Conservation (phyloP, 1,284 basidiomycete species). For the Coniferiporia weirii region DNA sequence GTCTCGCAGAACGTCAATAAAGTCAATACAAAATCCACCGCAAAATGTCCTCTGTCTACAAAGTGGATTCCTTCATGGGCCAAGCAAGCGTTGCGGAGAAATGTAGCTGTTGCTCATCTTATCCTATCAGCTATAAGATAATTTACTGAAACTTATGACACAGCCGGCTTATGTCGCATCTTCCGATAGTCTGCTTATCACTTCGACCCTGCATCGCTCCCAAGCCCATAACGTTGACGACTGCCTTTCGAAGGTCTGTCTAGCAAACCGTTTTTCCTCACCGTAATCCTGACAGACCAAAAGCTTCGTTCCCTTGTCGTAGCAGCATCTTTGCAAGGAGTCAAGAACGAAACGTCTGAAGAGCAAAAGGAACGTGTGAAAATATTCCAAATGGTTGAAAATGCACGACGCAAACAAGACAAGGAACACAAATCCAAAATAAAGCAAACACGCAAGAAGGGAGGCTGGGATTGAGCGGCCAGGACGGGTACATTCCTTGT, state of each 20-base stretch:
- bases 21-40: constrained; percentile 70
- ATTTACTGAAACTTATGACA: neutral
- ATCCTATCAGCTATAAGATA: neutral
- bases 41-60: constrained; percentile 50
- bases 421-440: constrained; percentile 47
- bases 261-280: neutral
- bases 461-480: constrained; percentile 24
- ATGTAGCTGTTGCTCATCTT: constrained; percentile 37
- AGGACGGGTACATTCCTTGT: neutral
- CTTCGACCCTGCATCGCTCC: constrained; percentile 64
- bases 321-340: constrained; percentile 38
- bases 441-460: constrained; percentile 34
- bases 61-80: constrained; percentile 72
- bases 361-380: constrained; percentile 52
- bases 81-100: constrained; percentile 39
- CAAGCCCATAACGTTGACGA: constrained; percentile 71
- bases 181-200: constrained; percentile 57
- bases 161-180: constrained; percentile 65
- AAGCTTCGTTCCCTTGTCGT: constrained; percentile 55
- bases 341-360: constrained; percentile 51
- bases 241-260: constrained; percentile 55
- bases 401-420: constrained; percentile 39
- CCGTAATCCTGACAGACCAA: neutral
- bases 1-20: constrained; percentile 70
- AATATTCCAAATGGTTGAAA: constrained; percentile 39